phyloP scores from a whole-genome alignment of 2,329 filamentous ascomycete species.

The Arthroderma uncinatum region DNA sequence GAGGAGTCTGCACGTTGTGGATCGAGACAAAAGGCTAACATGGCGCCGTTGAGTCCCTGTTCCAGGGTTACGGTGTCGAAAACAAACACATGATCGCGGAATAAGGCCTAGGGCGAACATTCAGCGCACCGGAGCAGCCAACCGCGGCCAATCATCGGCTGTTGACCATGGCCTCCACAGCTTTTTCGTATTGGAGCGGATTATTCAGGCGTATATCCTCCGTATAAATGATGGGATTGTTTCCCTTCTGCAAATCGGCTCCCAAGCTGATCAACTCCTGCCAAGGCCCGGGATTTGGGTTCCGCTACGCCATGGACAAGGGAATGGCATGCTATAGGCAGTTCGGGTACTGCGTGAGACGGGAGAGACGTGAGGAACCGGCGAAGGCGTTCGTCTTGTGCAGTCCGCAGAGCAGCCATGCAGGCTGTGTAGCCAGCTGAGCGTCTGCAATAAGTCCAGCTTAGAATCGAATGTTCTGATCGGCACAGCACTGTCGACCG shows the following conservation, averaged over 20 bases:
- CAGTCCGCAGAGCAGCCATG: background rate
- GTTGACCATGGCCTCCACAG: background rate
- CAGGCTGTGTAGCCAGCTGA: background rate
- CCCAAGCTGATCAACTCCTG: background rate
- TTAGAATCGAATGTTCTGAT: background rate
- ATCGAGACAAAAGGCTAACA: background rate
- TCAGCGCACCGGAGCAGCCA: background rate
- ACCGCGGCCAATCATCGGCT: background rate
- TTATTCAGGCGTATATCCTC: background rate
- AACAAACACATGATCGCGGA: constrained; percentile 1
- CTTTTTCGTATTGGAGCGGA: background rate
- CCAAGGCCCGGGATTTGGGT: constrained; percentile 1
- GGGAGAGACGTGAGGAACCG: background rate
- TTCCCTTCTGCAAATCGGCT: background rate
- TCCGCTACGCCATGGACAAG: constrained; percentile 3
- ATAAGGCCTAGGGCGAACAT: background rate
- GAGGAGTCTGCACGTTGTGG: background rate
- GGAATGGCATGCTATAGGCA: background rate
- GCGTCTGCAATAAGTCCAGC: background rate
- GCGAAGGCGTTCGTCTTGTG: background rate
- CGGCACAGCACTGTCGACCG: background rate
- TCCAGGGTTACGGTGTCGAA: constrained; percentile 3
- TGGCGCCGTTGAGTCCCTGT: constrained; percentile 1
- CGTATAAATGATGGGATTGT: background rate
- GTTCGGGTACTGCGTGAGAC: background rate